Conservation (phyloP, 2,329 filamentous ascomycete species). For the Fusarium piperis region DNA sequence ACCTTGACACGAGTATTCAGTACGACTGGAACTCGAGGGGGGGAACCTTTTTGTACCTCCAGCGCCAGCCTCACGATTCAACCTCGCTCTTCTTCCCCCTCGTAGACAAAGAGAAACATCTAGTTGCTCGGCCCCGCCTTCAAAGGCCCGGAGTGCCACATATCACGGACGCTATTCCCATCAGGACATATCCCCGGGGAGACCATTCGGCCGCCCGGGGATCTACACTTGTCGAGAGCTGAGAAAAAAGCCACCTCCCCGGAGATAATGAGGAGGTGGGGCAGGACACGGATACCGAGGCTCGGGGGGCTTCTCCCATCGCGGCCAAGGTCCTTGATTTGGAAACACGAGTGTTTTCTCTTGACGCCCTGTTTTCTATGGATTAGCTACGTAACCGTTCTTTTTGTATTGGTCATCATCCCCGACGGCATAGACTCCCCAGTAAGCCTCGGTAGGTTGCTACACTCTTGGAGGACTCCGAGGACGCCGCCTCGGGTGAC, state of each 20-base stretch:
- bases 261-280: neutral
- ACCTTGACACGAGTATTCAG: neutral
- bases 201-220: slow-evolving; percentile 27
- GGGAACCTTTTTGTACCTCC: neutral
- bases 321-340: no score
- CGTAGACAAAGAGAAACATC: neutral
- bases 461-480: neutral
- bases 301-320: slow-evolving; percentile 11
- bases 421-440: neutral
- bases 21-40: neutral
- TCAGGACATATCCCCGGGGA: slow-evolving; percentile 39
- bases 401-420: neutral
- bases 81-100: neutral
- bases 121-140: neutral
- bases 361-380: neutral
- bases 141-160: slow-evolving; percentile 11
- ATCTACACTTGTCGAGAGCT: slow-evolving; percentile 12
- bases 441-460: neutral
- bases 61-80: neutral
- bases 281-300: slow-evolving; percentile 19
- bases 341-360: no score
- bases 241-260: neutral
- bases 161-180: slow-evolving; percentile 37
- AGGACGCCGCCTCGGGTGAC: neutral
- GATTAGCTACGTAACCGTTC: neutral